phyloP scores from a whole-genome alignment of 129 eudicot genomes.

The Logfia minima region DNA sequence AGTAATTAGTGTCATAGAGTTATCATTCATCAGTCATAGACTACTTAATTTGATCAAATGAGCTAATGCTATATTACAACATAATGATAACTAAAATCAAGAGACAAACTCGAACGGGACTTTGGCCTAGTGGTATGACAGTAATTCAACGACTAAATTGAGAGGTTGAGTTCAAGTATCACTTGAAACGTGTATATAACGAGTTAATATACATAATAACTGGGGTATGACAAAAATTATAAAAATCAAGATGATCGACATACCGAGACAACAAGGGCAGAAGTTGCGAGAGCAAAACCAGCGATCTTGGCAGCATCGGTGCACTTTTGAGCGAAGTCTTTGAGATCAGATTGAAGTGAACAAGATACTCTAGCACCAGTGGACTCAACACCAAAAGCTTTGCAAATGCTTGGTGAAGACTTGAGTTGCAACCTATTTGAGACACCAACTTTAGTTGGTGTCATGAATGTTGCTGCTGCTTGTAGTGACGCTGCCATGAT shows the following conservation, averaged over 20 bases:
- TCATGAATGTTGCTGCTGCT: slow-evolving; percentile 88
- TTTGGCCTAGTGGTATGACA: too few species aligned
- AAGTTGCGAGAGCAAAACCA: slow-evolving; percentile 91
- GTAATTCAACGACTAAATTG: too few species aligned
- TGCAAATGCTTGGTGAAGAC: slow-evolving; percentile 62
- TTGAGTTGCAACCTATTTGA: slow-evolving; percentile 47
- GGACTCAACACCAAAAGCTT: slow-evolving; percentile 67
- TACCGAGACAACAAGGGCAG: slow-evolving; percentile 90
- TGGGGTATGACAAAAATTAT: too few species aligned
- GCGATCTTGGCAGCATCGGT: slow-evolving; percentile 91
- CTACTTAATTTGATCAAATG: too few species aligned
- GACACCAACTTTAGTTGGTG: slow-evolving; percentile 61
- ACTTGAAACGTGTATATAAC: too few species aligned
- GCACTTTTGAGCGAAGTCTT: slow-evolving; percentile 69
- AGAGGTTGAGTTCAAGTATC: too few species aligned
- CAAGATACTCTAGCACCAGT: slow-evolving; percentile 52
- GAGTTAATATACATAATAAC: too few species aligned
- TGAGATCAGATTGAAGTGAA: slow-evolving; percentile 75
- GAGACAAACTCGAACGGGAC: too few species aligned
- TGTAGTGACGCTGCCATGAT: slow-evolving; percentile 79
- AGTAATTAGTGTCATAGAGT: too few species aligned
- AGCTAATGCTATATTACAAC: too few species aligned
- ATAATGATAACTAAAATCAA: too few species aligned
- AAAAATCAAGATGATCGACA: neutral
- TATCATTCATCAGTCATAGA: too few species aligned